These are phyloP conservation scores for Grosmannia penicillata DNA, from an alignment of 2,329 filamentous ascomycete genomes.

Conservation along the genomic window DNA sequence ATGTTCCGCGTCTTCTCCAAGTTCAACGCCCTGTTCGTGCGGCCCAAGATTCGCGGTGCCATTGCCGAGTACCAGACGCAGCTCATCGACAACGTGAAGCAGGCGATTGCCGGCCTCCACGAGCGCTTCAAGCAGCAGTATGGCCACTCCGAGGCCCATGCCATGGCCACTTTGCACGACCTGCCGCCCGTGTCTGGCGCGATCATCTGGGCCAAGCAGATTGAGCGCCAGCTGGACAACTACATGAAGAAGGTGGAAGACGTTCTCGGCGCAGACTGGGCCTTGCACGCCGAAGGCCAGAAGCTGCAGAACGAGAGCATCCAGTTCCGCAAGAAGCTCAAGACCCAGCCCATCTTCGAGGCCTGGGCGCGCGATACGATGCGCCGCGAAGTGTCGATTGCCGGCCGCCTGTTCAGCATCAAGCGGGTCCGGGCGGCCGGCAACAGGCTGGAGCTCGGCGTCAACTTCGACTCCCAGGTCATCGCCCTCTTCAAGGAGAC, in stretches of 20 bases:
- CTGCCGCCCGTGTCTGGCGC: conserved; percentile 90
- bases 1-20: conserved; percentile 99
- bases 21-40: conserved; percentile 96
- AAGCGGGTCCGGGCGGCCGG: conserved; percentile 78
- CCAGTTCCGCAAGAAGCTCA: conserved; percentile 89
- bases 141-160: conserved; percentile 91
- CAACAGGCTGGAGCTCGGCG: conserved; percentile 71
- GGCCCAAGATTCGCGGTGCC: conserved; percentile 96
- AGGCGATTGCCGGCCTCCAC: conserved; percentile 83
- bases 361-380: conserved; percentile 89
- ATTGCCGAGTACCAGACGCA: conserved; percentile 98
- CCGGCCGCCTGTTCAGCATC: conserved; percentile 84
- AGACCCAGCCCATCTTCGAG: conserved; percentile 86
- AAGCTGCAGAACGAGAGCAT: conserved; percentile 85
- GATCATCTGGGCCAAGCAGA: conserved; percentile 95
- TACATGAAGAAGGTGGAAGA: conserved; percentile 99
- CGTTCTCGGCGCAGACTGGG: conserved; percentile 89
- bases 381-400: conserved; percentile 77
- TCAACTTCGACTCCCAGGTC: conserved; percentile 95
- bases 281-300: conserved; percentile 83
- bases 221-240: conserved; percentile 84
- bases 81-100: conserved; percentile 94
- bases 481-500: conserved; percentile 99
- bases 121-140: conserved; percentile 99
- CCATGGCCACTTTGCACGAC: conserved; percentile 94